Evolutionary conservation across 2,329 filamentous ascomycete species (phyloP).

Genomic region (Mycosphaerella sp.): DNA sequence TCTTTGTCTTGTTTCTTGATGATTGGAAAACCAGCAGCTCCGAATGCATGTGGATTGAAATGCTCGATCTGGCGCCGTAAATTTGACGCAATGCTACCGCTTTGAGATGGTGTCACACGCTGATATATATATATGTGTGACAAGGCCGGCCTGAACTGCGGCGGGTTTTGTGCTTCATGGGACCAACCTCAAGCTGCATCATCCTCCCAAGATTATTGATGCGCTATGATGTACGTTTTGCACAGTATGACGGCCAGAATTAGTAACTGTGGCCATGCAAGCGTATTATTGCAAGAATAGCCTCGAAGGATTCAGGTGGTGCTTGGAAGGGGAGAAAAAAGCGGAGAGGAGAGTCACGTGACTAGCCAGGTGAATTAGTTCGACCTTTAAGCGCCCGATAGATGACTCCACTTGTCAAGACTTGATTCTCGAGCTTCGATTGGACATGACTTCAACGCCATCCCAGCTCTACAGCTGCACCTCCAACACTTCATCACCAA

Average conservation of each 20-base stretch:
- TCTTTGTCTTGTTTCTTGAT: too few species aligned
- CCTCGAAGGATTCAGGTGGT: constrained; percentile 2
- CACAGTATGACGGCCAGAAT: background rate
- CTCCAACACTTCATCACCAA: constrained; percentile 10
- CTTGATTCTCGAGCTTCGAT: background rate
- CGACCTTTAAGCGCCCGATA: background rate
- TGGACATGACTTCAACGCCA: background rate
- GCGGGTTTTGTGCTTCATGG: background rate
- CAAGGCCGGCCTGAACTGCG: background rate
- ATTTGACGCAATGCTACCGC: too few species aligned
- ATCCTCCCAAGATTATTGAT: background rate
- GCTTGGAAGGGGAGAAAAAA: too few species aligned
- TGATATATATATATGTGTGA: too few species aligned
- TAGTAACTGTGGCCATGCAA: too few species aligned
- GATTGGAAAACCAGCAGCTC: too few species aligned
- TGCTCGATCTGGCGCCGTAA: too few species aligned
- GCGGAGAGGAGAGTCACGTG: background rate
- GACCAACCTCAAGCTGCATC: background rate
- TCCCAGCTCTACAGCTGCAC: constrained; percentile 8
- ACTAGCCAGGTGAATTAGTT: too few species aligned
- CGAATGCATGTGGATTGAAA: too few species aligned
- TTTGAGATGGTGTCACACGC: too few species aligned
- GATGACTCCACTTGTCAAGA: background rate
- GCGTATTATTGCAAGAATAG: background rate
- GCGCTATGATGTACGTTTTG: background rate